Evolutionary conservation across 257 asterid genomes (phyloP), one percentile per base, ranked within the genome.

Genomic region (Solanum sparsipilum): DNA sequence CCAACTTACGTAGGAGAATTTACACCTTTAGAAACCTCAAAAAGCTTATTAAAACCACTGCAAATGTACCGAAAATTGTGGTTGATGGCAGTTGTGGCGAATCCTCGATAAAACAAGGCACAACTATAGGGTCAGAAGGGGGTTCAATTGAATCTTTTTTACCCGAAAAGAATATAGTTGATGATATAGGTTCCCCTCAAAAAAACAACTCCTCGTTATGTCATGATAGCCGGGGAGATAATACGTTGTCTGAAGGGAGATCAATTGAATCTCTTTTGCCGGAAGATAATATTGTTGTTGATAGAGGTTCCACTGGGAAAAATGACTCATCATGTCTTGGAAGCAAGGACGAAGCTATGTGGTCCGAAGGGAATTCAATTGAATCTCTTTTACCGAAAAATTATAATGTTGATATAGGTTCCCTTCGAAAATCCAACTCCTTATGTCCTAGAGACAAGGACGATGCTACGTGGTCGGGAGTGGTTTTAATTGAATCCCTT

Each of bases 1-100:
- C 97, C 18, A 95, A 92, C 58, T 60, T 94, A 32, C 90, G 94
- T 88, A 87, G 97, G 78, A 93, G 87, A 70, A 71, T 91, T 35
- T 87, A 94, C 58, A 83, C 90, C 46, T 90, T 88, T 73, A 92
- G 92, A 7, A 90, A 83, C 20, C 86, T 84, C 5, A 87, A 88
- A 38, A 9, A 38, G 12, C 35, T 39, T 27, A 76, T 23, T 25
- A 39, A 39, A n/a, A 76, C 35, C 35, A n/a, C 35, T 39, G 3
- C 34, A 38, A n/a, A 38, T 6, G 27, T 75, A n/a, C 21, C 13
- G 0, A 76, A 76, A 38, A 76, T 23, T 31, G 7, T 5, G 0
- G 60, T 39, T 76, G 84, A 13, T 76, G 34, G 8, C 1, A 0
- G 1, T 76, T 12, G 23, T 76, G 60, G 4, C 4, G 35, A n/a